These are phyloP conservation scores for Fraxinus nigra DNA, from an alignment of 305 asterid genomes.

Conservation along the genomic window DNA sequence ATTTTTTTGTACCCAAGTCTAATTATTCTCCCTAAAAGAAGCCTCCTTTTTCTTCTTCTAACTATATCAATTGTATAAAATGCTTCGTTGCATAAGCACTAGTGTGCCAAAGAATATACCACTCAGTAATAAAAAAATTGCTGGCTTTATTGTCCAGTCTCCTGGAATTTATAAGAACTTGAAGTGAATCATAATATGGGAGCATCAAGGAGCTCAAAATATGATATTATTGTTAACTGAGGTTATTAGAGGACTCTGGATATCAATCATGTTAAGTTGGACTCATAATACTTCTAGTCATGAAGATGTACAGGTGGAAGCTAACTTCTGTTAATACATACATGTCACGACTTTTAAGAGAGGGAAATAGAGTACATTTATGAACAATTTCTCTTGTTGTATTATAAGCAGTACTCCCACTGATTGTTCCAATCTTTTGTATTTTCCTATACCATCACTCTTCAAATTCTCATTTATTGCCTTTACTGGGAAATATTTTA, in stretches of 20 bases:
- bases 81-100: not conserved
- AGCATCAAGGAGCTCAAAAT: constrained; percentile 9
- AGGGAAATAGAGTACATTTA: not conserved
- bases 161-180: constrained; percentile 5
- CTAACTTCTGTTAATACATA: not conserved
- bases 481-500: not conserved
- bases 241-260: constrained; percentile 3
- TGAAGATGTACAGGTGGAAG: not conserved
- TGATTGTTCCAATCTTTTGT: not conserved
- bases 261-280: not conserved
- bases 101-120: not conserved
- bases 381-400: not conserved
- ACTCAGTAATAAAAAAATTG: not conserved
- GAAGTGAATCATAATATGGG: not conserved
- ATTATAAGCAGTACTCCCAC: not conserved
- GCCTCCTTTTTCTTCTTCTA: not conserved
- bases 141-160: not conserved
- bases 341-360: not conserved
- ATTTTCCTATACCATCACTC: not conserved
- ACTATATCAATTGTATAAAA: not conserved
- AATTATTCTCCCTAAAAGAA: not conserved
- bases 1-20: not conserved
- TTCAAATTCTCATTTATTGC: not conserved
- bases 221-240: not conserved
- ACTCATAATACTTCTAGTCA: not conserved